Conservation (phyloP, 768 basidiomycete species). For the Russula virescens region DNA sequence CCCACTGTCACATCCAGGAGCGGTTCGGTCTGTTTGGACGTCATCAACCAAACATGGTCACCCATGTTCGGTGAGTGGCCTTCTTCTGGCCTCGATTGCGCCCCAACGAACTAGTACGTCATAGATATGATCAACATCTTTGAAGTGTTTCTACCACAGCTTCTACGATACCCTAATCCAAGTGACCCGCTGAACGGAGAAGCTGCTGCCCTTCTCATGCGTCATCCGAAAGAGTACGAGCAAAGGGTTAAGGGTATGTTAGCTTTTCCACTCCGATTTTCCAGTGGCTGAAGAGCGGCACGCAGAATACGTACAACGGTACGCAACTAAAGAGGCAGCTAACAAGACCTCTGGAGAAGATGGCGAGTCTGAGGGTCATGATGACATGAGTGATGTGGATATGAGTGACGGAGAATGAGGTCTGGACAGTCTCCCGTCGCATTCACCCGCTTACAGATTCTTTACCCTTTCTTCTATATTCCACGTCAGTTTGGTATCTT, state of each 20-base stretch:
- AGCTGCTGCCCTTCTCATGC: constrained; percentile 94
- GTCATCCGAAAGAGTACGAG: constrained; percentile 95
- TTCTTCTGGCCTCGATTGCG: constrained; percentile 16
- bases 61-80: constrained; percentile 89
- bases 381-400: constrained; percentile 84
- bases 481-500: neutral
- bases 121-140: constrained; percentile 99
- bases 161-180: constrained; percentile 96
- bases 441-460: neutral
- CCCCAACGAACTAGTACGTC: neutral
- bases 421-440: constrained; percentile 6
- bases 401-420: constrained; percentile 60
- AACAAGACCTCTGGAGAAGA: constrained; percentile 68
- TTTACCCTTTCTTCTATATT: neutral
- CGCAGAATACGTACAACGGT: constrained; percentile 94
- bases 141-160: constrained; percentile 95
- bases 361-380: constrained; percentile 66
- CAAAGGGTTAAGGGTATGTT: constrained; percentile 84
- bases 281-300: neutral
- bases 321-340: constrained; percentile 84
- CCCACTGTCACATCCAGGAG: constrained; percentile 48
- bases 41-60: constrained; percentile 99
- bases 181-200: constrained; percentile 98
- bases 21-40: constrained; percentile 96
- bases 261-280: neutral